phyloP scores from a whole-genome alignment of 768 basidiomycete genomes.

The Hypholoma sublateritium region DNA sequence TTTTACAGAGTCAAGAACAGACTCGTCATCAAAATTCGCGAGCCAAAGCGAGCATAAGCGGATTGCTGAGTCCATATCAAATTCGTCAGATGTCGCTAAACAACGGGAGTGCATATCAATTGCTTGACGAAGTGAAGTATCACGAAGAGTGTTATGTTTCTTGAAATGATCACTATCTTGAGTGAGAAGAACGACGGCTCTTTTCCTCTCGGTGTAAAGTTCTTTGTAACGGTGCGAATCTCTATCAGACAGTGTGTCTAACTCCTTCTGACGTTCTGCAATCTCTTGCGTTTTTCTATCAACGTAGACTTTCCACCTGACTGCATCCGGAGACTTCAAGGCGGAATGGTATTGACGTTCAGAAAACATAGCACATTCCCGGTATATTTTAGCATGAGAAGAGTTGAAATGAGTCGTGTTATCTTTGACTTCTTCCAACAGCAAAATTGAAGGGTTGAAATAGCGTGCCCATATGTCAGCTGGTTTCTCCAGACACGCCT shows the following conservation, averaged over 20 bases:
- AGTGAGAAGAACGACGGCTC: slow-evolving; percentile 34
- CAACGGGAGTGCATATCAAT: slow-evolving; percentile 85
- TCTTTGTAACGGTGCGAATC: slow-evolving; percentile 10
- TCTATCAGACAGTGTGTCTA: slow-evolving; percentile 19
- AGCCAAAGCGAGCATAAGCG: slow-evolving; percentile 93
- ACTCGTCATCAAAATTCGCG: slow-evolving; percentile 69
- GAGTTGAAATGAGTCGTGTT: slow-evolving; percentile 5
- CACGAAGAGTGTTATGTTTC: slow-evolving; percentile 54
- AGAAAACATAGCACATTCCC: slow-evolving; percentile 86
- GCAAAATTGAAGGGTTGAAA: slow-evolving; percentile 61
- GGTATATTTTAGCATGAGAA: slow-evolving; percentile 62
- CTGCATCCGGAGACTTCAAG: slow-evolving; percentile 64
- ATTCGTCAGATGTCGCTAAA: slow-evolving; percentile 64
- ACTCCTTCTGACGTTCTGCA: slow-evolving; percentile 42
- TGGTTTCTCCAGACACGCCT: slow-evolving; percentile 82
- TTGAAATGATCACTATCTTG: slow-evolving; percentile 50
- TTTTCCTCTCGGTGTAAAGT: slow-evolving; percentile 25
- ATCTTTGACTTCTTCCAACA: slow-evolving; percentile 23
- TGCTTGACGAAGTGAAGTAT: slow-evolving; percentile 70
- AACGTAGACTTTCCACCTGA: slow-evolving; percentile 68
- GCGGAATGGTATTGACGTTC: slow-evolving; percentile 82
- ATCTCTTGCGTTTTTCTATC: slow-evolving; percentile 76
- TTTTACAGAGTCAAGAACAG: slow-evolving; percentile 43
- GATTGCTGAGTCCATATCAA: slow-evolving; percentile 77
- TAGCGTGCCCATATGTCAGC: slow-evolving; percentile 65